Base-by-base conservation (phyloP, 2,329 filamentous ascomycete species). In the Trichoderma sp. region DNA sequence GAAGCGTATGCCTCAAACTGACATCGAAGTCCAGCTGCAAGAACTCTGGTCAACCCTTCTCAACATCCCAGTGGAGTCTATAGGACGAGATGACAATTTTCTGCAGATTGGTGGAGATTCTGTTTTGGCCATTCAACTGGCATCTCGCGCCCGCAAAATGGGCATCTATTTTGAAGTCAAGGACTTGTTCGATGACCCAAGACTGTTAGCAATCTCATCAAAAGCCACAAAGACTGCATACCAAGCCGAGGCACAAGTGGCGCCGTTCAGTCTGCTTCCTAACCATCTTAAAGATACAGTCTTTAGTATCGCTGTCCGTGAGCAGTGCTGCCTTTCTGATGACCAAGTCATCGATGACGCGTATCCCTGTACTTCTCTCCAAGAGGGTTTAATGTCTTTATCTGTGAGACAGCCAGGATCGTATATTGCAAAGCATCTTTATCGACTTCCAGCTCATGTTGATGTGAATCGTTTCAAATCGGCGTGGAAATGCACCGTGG, bases 91-190 rank as follows among this genome's bases (percentile, higher is more conserved):
- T 11, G 68, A 70, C 31, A 69, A 56, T 37, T 70, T 71, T 59
- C 31, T 71, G 8, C 68, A 64, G 27, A 6, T 68, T 3, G 81
- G 81, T 0, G 81, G 83, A 8, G 82, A 84, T 74, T 84, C 83
- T 0, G 75, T 84, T 10, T 75, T 76, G 4, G 82, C 82, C 0
- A 84, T 84, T 80, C 78, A 77, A 56, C 74, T 84, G 0, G 81
- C 82, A 0, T 77, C 81, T 2, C 74, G 75, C 33, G 80, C 81
- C 4, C 75, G 79, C 61, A 74, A 71, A 3, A 71, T 72, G 19
- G 58, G 59, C 0, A 56, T 68, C 13, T 35, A 19, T 3, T 47
- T 68, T 19, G 40, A 60, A 40, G 65, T 68, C 16, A 55, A 61
- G 11, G 58, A 68, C 13, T 35, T 68, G 2, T 68, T 68, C 47